Base-by-base conservation (phyloP, 2,329 filamentous ascomycete genomes). In the Chrysoporthe deuterocubensis region DNA sequence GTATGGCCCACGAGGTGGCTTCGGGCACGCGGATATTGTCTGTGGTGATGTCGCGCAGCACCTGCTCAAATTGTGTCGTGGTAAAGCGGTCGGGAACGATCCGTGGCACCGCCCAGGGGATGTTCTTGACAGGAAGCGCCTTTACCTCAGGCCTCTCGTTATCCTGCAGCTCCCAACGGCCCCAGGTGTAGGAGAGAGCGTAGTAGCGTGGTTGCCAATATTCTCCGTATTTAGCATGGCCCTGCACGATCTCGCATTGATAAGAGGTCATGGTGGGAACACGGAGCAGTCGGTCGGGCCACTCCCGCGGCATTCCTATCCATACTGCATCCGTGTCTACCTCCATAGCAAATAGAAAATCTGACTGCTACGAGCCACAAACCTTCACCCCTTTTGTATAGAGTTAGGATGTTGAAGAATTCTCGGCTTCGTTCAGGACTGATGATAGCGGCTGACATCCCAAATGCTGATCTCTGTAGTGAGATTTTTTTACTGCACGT, bases 161-260 rank as follows among this genome's bases (percentile, higher is more conserved):
- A 3, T 40, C 52, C 32, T 52, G 44, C 16, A 63, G 44, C 26
- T 48, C 34, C 21, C 46, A 63, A 32, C 61, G 61, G 21, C 61
- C 61, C 61, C 61, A 63, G 21, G 61, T 63, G 32, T 63, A 63
- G n/a, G 61, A 63, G 18, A 63, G 40, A 32, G 61, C 44, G 18
- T 54, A 50, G 48, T 52, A 63, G 21, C 48, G 46, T 14, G 61
- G 61, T 46, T 63, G 43, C 34, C 34, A 46, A 37, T 54, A 48
- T 37, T 37, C 61, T 13, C 61, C 61, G 32, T 63, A 63, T 34
- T 14, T 56, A 21, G 52, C 52, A 14, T 34, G 52, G 34, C 52
- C 52, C 52, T 34, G 11, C 34, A 26, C 34, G 52, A 56, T 56
- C 52, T 56, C 21, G 16, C 60, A 32, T 52, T 62, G 32, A 16